A percentile compares a stretch with the other conserved stretches of the same genome.
Evolutionary conservation across 106 monocot genomes (phyloP).

Genomic region (Dioscorea dumetorum): DNA sequence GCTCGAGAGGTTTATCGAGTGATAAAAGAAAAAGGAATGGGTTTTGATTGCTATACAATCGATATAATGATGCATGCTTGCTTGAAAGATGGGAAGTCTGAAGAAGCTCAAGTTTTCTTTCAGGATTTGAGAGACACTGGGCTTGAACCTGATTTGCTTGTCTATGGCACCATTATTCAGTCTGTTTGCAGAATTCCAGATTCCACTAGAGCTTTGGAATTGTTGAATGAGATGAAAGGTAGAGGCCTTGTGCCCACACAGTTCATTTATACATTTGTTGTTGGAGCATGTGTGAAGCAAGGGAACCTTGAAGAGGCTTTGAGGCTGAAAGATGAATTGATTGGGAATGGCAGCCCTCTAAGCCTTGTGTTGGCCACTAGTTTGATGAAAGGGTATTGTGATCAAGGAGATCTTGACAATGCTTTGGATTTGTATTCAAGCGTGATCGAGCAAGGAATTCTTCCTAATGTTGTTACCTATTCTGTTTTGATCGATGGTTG

Average conservation of each 20-base stretch:
- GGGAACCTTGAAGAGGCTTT: slow-evolving; percentile 46
- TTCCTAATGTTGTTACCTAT: slow-evolving; percentile 39
- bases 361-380: slow-evolving; percentile 34
- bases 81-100: slow-evolving; percentile 34
- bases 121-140: slow-evolving; percentile 21
- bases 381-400: slow-evolving; percentile 49
- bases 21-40: slow-evolving; percentile 38
- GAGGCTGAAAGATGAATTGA: slow-evolving; percentile 50
- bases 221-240: slow-evolving; percentile 41
- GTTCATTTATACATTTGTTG: slow-evolving; percentile 28
- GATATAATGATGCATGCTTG: slow-evolving; percentile 51
- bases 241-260: slow-evolving; percentile 25
- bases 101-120: slow-evolving; percentile 33
- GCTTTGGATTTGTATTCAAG: slow-evolving; percentile 30
- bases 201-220: slow-evolving; percentile 27
- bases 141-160: slow-evolving; percentile 26
- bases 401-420: slow-evolving; percentile 23
- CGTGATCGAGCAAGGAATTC: slow-evolving; percentile 23
- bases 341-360: slow-evolving; percentile 14
- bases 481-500: slow-evolving; percentile 50
- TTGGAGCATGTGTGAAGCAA: slow-evolving; percentile 48
- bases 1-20: slow-evolving; percentile 23
- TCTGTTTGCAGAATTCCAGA: slow-evolving; percentile 34
- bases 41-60: slow-evolving; percentile 24
- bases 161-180: slow-evolving; percentile 28